Evolutionary conservation across 2,329 filamentous ascomycete species (phyloP), one percentile per base, ranked within the genome.

Genomic region (Fusarium virguliforme): DNA sequence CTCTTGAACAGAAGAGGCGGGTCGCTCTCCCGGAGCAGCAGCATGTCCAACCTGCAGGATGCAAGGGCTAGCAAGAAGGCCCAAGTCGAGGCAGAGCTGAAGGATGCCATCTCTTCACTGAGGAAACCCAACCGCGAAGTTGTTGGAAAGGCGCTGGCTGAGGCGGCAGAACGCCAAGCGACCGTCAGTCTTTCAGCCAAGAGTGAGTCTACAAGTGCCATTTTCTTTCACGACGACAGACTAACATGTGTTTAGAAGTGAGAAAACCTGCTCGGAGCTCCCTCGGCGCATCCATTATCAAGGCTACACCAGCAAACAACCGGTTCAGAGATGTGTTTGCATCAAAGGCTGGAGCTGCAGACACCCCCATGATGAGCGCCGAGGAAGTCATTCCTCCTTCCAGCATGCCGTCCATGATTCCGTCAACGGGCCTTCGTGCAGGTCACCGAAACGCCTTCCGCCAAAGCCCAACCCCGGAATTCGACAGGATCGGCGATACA

Each of bases 111-210:
- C 55, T 88, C 88, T 6, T 87, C 90, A 9, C 79, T 95, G 43
- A 91, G 92, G 78, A 94, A 91, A 79, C 93, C 93, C 1, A 94
- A 95, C 75, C 88, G 93, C 50, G 87, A 89, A 24, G 84, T 92
- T 41, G 91, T 91, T 12, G 89, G 90, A 34, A 90, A 90, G 74
- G 87, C 89, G 38, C 85, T 92, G 62, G 89, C 87, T 4, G 91
- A 93, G 70, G 90, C 89, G 28, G 87, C 89, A 5, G 91, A 94
- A 77, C 87, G 87, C 73, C 87, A 90, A 60, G 82, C 84, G 6
- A 83, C 83, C 15, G 83, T 83, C 4, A 83, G 83, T 48, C 77
- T 85, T 54, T 83, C 83, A 5, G 70, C 75, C 2, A 82, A 79
- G 76, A 90, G 88, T 89, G 81, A 80, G 85, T 80, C 32, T 46